Base-by-base conservation (phyloP, 78 protist species). In the Dictyostelium brefeldianum region DNA sequence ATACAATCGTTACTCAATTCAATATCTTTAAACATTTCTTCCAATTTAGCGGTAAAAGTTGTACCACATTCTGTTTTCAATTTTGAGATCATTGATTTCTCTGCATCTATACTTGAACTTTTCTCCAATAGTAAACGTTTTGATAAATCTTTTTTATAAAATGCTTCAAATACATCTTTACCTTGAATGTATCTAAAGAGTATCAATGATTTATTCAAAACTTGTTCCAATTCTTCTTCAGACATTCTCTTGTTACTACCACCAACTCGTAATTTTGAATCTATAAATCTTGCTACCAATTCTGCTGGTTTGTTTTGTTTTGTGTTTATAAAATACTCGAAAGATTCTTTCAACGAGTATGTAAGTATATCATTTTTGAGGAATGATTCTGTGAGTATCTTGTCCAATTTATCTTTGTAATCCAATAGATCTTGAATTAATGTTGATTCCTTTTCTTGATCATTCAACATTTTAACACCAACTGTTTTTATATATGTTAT, bases 101-200 rank as follows among this genome's bases (percentile, higher is more conserved):
- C 99, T 15, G 95, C 84, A 80, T 99, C 99, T 5, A 83, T 51
- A 7, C 95, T 78, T 1, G 98, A 96, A 0, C 83, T 65, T 94
- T 95, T 96, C 20, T 70, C 94, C 54, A 98, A 79, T 77, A 99
- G 80, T 83, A 99, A 90, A 27, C 99, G 89, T 94, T 96, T 98
- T 27, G 98, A 95, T n/a, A 98, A 83, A 89, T 97, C 97, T 51
- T 89, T 94, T 89, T 98, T 97, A 83, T 98, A 98, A 51, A 98
- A 98, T n/a, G 99, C 99, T 94, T 98, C 99, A 62, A 98, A 98
- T 22, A 98, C 91, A 89, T 98, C 99, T 79, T 98, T 97, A 51
- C 98, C 96, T 41, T 96, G 96, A 25, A 97, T 89, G 43, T 81
- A 89, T 12, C 98, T 80, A 96, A 98, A 98, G 12, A 98, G 87